These are phyloP conservation scores for Podaxis pistillaris DNA, from an alignment of 768 basidiomycete species.

Conservation along the genomic window DNA sequence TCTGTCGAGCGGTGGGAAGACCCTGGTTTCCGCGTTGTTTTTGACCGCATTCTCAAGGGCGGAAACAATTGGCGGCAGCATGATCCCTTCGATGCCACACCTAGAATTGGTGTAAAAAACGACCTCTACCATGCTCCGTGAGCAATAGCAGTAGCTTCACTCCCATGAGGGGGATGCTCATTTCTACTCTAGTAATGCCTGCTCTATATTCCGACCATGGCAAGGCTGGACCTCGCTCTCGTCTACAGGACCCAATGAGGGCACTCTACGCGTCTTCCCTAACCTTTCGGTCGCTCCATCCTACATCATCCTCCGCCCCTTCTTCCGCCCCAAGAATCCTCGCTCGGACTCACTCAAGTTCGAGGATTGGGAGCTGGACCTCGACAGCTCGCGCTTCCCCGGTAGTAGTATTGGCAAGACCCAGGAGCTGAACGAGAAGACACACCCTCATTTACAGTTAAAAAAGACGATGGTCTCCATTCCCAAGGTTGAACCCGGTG, in stretches of 20 bases:
- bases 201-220: conserved; percentile 56
- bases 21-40: conserved; percentile 37
- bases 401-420: conserved; percentile 52
- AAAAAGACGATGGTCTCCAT: conserved; percentile 55
- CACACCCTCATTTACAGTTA: conserved; percentile 65
- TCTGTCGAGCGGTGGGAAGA: conserved; percentile 60
- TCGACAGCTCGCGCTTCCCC: conserved; percentile 50
- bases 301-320: conserved; percentile 64
- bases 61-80: conserved; percentile 43
- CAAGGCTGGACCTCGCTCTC: conserved; percentile 59
- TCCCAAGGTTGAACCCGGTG: conserved; percentile 58
- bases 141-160: conserved; percentile 20
- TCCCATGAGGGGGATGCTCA: conserved; percentile 14
- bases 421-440: conserved; percentile 52
- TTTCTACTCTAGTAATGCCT: conserved; percentile 49
- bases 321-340: conserved; percentile 46
- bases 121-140: conserved; percentile 64
- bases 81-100: conserved; percentile 49
- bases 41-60: conserved; percentile 43
- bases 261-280: conserved; percentile 63
- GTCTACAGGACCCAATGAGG: conserved; percentile 54
- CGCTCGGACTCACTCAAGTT: conserved; percentile 31
- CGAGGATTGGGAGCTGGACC: conserved; percentile 56
- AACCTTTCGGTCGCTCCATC: conserved; percentile 53
- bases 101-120: conserved; percentile 48